These are phyloP conservation scores for Aspergillus sp. DNA, from an alignment of 2,329 filamentous ascomycete genomes.

Conservation along the genomic window DNA sequence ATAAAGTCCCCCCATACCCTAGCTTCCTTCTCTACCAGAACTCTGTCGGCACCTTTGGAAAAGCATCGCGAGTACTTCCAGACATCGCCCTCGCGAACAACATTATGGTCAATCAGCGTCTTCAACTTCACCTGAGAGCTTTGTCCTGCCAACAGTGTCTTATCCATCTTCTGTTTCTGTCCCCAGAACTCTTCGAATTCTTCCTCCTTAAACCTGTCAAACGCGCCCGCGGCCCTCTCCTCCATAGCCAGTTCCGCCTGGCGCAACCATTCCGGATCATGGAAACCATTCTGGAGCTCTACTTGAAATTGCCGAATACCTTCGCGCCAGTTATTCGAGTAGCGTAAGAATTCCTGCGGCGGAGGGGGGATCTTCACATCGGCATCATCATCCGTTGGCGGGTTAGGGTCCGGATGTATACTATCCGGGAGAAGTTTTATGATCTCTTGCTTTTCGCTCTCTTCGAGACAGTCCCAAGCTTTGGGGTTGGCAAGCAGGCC, in stretches of 20 bases:
- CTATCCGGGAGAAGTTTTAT: conserved; percentile 44
- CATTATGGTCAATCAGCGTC: conserved; percentile 37
- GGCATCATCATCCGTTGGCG: conserved; percentile 27
- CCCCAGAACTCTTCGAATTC: conserved; percentile 62
- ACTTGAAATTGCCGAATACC: conserved; percentile 58
- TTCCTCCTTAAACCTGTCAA: conserved; percentile 58
- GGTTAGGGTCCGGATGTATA: conserved; percentile 39
- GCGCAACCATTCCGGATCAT: conserved; percentile 59
- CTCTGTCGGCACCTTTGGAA: conserved; percentile 26
- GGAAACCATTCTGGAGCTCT: conserved; percentile 57
- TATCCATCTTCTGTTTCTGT: conserved; percentile 50
- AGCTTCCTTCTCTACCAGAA: conserved; percentile 47
- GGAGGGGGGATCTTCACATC: conserved; percentile 41
- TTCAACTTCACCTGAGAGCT: conserved; percentile 44
- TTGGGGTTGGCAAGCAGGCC: conserved; percentile 43
- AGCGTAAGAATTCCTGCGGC: conserved; percentile 44
- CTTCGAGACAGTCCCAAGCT: conserved; percentile 46
- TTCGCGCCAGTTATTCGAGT: conserved; percentile 53
- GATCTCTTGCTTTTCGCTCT: conserved; percentile 45
- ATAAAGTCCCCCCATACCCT: conserved; percentile 32
- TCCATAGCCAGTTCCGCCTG: conserved; percentile 57
- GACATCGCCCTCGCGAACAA: conserved; percentile 44
- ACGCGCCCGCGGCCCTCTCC: conserved; percentile 56
- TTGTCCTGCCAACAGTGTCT: conserved; percentile 42
- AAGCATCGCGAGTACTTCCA: conserved; percentile 42